Base-by-base conservation (phyloP, 2,329 filamentous ascomycete species). In the Paraconiothyrium brasiliense region DNA sequence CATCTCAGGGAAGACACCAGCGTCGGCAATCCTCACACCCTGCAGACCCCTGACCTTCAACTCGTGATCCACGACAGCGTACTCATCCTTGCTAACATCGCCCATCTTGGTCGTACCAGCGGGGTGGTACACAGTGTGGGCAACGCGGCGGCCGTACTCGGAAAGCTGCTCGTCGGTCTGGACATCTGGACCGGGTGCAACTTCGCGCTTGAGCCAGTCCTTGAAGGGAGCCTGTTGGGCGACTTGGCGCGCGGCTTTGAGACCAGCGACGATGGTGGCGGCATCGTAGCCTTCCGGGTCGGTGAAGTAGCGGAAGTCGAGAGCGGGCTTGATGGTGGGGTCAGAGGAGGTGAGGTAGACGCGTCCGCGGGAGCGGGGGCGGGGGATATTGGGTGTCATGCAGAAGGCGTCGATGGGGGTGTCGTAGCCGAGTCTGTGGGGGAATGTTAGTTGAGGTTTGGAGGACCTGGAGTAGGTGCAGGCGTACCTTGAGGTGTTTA, bases 51-150 rank as follows among this genome's bases (percentile, higher is more conserved):
- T 84, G 34, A 97, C 83, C 81, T 87, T 90, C 64, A 97, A 80
- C 74, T 90, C 83, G 30, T 86, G 84, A 74, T 95, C 90, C n/a
- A 96, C 93, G 22, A 97, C 93, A 5, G 92, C 92, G 76, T 89
- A 81, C 54, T 86, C 81, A 75, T 96, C 92, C 57, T 82, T 86
- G 59, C 77, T 78, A 5, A 91, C 80, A 72, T 94, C 89, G 37
- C 92, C 92, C 93, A 97, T 97, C 84, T 93, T 93, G 58, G 92
- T 95, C 20, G 93, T 97, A 56, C 93, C 93, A 13, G 91, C 90
- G 0, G 93, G 93, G 79, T 97, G 93, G 80, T 97, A 97, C 34
- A 97, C 92, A 1, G 93, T 97, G 79, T 97, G 93, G 4, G 92
- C 92, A 5, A 86, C 93, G 49, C 88, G 86, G 50, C 93, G 87